Evolutionary conservation across 1,284 basidiomycete genomes (phyloP).

Genomic region (Afroboletus lepidellus): DNA sequence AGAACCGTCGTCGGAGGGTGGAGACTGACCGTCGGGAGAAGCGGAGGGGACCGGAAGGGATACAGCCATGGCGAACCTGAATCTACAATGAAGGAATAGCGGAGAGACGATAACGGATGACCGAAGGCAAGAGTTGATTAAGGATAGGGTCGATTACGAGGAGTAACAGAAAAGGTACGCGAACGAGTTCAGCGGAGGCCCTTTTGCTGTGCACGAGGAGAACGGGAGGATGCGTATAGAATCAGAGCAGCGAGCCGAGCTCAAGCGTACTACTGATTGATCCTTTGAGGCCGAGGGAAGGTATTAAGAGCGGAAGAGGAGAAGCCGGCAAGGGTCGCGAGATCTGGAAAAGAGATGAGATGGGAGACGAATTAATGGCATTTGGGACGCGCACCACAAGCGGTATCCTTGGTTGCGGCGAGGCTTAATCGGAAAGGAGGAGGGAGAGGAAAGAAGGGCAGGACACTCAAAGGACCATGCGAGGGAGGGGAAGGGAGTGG

Average conservation of each 20-base stretch:
- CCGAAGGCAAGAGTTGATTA: slow-evolving; percentile 26
- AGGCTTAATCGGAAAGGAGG: slow-evolving; percentile 38
- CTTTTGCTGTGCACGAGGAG: slow-evolving; percentile 28
- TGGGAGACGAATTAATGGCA: not conserved
- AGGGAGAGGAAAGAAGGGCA: slow-evolving; percentile 38
- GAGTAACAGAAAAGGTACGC: slow-evolving; percentile 40
- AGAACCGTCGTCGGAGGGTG: slow-evolving; percentile 45
- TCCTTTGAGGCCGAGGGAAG: slow-evolving; percentile 33
- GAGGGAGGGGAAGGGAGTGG: slow-evolving; percentile 21
- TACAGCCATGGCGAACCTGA: slow-evolving; percentile 47
- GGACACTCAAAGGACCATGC: slow-evolving; percentile 41
- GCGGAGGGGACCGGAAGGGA: slow-evolving; percentile 48
- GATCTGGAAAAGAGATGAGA: slow-evolving; percentile 48
- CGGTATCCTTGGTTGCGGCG: slow-evolving; percentile 76
- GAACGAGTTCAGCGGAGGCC: slow-evolving; percentile 59
- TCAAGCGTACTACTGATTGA: slow-evolving; percentile 57
- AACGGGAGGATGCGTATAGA: slow-evolving; percentile 20
- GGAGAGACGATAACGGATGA: slow-evolving; percentile 11
- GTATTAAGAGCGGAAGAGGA: slow-evolving; percentile 46
- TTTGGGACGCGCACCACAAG: slow-evolving; percentile 52
- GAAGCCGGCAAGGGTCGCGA: slow-evolving; percentile 95
- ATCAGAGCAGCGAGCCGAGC: slow-evolving; percentile 61
- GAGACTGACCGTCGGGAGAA: slow-evolving; percentile 42
- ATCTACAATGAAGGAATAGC: slow-evolving; percentile 19
- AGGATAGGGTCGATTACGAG: slow-evolving; percentile 9